phyloP scores from a whole-genome alignment of 1,284 basidiomycete species.

The Trichosporon ovoides region DNA sequence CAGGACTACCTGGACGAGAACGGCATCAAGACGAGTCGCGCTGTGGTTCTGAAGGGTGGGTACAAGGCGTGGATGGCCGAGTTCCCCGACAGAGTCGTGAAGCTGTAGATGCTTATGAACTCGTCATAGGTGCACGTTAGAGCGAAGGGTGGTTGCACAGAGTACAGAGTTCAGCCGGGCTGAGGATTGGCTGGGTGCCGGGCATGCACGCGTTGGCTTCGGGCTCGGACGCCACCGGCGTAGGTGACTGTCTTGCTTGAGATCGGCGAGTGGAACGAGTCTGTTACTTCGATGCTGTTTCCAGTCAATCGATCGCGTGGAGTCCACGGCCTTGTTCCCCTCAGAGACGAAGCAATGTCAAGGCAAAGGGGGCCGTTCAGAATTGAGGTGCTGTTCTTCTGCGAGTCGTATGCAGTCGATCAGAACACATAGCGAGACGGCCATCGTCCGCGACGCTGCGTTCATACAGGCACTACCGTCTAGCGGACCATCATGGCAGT shows the following conservation, averaged over 20 bases:
- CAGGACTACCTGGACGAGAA: constrained; percentile 35
- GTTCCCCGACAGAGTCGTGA: constrained; percentile 18
- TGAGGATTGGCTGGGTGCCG: background rate
- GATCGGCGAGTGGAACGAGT: background rate
- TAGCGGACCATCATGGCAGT: too few species aligned
- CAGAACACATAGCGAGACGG: too few species aligned
- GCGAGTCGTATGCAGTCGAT: too few species aligned
- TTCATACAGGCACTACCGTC: too few species aligned
- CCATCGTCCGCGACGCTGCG: too few species aligned
- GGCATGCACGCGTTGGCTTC: background rate
- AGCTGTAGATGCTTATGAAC: background rate
- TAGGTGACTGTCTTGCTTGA: background rate
- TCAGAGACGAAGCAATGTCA: too few species aligned
- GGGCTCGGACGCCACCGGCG: constrained; percentile 1
- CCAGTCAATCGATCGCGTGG: background rate
- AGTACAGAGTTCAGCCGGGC: too few species aligned
- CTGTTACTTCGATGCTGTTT: background rate
- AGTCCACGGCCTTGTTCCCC: background rate
- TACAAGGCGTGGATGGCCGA: constrained; percentile 28
- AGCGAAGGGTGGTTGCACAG: background rate
- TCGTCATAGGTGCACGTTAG: background rate
- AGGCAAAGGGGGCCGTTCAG: too few species aligned
- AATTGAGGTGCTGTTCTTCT: too few species aligned
- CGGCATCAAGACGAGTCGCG: constrained; percentile 13
- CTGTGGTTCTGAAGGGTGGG: constrained; percentile 36